phyloP scores from a whole-genome alignment of 345 rosid genomes.

The Eucalyptus cladocalyx region DNA sequence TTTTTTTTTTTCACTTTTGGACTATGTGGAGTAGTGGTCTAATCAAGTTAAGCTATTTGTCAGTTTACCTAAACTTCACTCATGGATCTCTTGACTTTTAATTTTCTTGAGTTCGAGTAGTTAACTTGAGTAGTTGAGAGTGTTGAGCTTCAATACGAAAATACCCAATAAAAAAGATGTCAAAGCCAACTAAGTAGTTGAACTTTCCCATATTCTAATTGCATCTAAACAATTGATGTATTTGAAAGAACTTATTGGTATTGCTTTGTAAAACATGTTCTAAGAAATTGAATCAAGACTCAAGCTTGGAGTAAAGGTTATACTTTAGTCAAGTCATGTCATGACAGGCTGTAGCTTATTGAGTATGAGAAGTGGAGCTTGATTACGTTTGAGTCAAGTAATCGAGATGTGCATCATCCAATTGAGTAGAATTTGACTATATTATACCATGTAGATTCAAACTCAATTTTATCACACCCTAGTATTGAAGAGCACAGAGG shows the following conservation, averaged over 20 bases:
- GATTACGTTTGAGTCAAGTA: background rate
- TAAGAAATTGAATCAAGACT: background rate
- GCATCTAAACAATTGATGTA: background rate
- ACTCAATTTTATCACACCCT: background rate
- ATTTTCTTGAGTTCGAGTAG: background rate
- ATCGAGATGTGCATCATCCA: background rate
- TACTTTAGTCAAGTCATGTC: background rate
- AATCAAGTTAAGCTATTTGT: background rate
- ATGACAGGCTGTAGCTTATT: background rate
- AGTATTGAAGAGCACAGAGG: background rate
- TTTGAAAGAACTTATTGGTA: background rate
- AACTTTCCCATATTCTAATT: background rate
- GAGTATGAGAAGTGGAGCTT: background rate
- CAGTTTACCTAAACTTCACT: background rate
- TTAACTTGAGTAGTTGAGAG: background rate
- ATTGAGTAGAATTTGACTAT: background rate
- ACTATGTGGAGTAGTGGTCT: background rate
- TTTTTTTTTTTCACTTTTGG: background rate
- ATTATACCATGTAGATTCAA: background rate
- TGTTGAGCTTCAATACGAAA: background rate
- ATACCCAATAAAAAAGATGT: background rate
- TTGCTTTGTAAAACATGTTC: background rate
- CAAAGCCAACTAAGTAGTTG: background rate
- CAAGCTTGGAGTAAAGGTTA: background rate
- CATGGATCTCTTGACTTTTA: background rate